Evolutionary conservation across 805 yeast species (phyloP).

Genomic region (Teunomyces aglyptinius): DNA sequence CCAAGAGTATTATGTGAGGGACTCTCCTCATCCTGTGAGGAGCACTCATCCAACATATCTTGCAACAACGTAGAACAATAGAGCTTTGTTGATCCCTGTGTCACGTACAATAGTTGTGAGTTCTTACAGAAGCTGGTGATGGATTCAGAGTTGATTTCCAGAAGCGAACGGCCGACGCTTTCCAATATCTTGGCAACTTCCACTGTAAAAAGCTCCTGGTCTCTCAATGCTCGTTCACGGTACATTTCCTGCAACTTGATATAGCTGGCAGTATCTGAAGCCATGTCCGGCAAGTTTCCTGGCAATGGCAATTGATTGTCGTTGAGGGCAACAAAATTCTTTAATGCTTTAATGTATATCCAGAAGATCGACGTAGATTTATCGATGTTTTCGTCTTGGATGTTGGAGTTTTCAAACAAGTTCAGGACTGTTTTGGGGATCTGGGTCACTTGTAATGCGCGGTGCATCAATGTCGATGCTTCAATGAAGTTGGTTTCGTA

Average conservation of each 20-base stretch:
- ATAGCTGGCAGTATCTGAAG: constrained; percentile 66
- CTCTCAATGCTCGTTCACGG: constrained; percentile 50
- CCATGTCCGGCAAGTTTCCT: constrained; percentile 87
- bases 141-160: constrained; percentile 32
- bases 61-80: constrained; percentile 15
- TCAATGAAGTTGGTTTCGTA: constrained; percentile 48
- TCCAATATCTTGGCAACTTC: constrained; percentile 28
- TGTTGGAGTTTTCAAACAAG: constrained; percentile 22
- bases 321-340: constrained; percentile 40
- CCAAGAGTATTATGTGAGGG: constrained; percentile 19
- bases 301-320: constrained; percentile 58
- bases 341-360: constrained; percentile 57
- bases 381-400: constrained; percentile 13
- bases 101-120: constrained; percentile 49
- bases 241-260: constrained; percentile 58
- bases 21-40: constrained; percentile 12
- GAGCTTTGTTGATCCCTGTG: constrained; percentile 41
- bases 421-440: constrained; percentile 28
- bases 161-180: constrained; percentile 24
- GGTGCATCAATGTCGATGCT: constrained; percentile 33
- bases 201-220: constrained; percentile 40
- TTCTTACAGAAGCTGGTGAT: constrained; percentile 60
- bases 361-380: constrained; percentile 49
- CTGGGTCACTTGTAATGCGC: constrained; percentile 37
- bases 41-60: constrained; percentile 8